phyloP scores from a whole-genome alignment of 257 asterid species.

The Fraxinus americana region DNA sequence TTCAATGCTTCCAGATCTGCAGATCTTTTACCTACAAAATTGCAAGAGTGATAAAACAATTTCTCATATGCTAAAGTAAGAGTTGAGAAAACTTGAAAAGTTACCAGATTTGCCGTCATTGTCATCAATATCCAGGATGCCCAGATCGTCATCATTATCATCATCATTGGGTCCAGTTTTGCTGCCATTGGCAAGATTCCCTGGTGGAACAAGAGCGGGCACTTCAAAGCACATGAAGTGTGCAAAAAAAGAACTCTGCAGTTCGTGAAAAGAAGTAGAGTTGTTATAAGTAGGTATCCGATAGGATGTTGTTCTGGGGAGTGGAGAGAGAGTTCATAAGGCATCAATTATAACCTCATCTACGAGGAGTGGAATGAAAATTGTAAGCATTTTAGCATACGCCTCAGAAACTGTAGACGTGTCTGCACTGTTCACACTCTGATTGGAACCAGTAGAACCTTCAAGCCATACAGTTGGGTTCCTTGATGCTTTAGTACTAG shows the following conservation, averaged over 20 bases:
- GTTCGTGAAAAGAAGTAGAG: conserved; percentile 26
- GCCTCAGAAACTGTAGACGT: conserved; percentile 93
- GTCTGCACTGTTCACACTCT: conserved; percentile 67
- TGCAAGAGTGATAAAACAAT: conserved; percentile 23
- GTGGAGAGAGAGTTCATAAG: conserved; percentile 26
- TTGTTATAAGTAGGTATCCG: background rate
- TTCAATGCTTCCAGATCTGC: conserved; percentile 78
- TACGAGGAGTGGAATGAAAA: conserved; percentile 88
- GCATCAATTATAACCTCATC: conserved; percentile 72
- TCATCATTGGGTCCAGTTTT: conserved; percentile 40
- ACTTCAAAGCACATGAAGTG: conserved; percentile 96
- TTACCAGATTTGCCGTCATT: conserved; percentile 52
- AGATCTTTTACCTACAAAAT: conserved; percentile 53
- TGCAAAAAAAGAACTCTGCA: conserved; percentile 94
- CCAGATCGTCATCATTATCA: conserved; percentile 61
- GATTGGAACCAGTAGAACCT: conserved; percentile 67
- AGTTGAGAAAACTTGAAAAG: conserved; percentile 21
- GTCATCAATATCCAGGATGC: conserved; percentile 68
- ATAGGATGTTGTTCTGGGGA: conserved; percentile 4
- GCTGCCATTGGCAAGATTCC: conserved; percentile 54
- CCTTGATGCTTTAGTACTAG: conserved; percentile 78
- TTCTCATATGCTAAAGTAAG: conserved; percentile 24
- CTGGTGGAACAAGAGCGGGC: conserved; percentile 10
- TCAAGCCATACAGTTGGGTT: conserved; percentile 89
- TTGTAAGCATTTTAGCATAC: conserved; percentile 78